Conservation (phyloP, 2,329 filamentous ascomycete species). For the Exophiala aquamarina region DNA sequence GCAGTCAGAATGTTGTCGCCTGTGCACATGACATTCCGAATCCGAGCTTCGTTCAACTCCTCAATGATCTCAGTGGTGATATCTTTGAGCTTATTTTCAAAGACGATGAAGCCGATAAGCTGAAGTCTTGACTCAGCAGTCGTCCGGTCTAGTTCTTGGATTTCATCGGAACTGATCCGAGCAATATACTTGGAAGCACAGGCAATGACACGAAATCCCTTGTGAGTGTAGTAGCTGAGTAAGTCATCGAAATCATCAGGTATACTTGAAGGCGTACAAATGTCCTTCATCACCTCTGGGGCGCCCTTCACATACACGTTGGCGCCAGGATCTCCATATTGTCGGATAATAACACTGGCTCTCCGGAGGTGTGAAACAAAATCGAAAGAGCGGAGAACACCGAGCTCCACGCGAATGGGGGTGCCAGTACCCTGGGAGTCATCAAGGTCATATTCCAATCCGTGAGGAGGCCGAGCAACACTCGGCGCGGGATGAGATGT, state of each 20-base stretch:
- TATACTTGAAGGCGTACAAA: conserved; percentile 80
- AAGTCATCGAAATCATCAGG: conserved; percentile 88
- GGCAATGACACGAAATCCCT: conserved; percentile 93
- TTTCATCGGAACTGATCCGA: conserved; percentile 88
- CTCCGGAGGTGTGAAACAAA: conserved; percentile 91
- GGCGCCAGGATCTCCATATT: conserved; percentile 79
- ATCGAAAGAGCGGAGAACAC: conserved; percentile 88
- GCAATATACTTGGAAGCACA: conserved; percentile 86
- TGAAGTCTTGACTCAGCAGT: conserved; percentile 82
- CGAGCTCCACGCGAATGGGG: conserved; percentile 68
- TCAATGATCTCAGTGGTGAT: conserved; percentile 77
- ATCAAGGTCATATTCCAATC: conserved; percentile 58
- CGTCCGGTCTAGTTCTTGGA: conserved; percentile 86
- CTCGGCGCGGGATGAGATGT: conserved; percentile 74
- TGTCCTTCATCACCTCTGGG: conserved; percentile 93
- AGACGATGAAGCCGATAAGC: conserved; percentile 95
- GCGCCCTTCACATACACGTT: conserved; percentile 95
- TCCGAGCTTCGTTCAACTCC: conserved; percentile 78
- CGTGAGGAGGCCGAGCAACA: conserved; percentile 75
- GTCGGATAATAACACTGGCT: conserved; percentile 87
- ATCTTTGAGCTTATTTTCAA: conserved; percentile 96
- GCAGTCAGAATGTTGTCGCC: conserved; percentile 97
- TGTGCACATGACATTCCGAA: conserved; percentile 92
- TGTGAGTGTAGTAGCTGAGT: conserved; percentile 86
- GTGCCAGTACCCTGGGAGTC: conserved; percentile 34